Percentiles rank a stretch among this genome's conserved stretches.
phyloP scores from a whole-genome alignment of 2,329 filamentous ascomycete genomes.

The Macrophomina pseudophaseolina region DNA sequence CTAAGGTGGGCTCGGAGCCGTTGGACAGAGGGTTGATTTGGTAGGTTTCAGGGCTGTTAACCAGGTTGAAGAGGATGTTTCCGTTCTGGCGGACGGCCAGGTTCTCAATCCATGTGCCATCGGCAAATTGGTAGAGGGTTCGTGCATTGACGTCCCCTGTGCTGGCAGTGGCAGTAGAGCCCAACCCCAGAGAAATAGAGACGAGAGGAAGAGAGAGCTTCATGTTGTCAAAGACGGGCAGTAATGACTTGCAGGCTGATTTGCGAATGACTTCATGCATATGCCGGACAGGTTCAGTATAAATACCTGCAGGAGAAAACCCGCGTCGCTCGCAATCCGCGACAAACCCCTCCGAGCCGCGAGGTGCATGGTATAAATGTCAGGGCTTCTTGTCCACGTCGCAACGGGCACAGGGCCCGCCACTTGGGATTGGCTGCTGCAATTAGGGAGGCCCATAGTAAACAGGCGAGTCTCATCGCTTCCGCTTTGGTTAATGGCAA shows the following conservation, averaged over 20 bases:
- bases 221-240: background rate
- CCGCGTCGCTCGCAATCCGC: constrained; percentile 2
- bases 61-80: constrained; percentile 41
- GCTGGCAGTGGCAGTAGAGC: background rate
- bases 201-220: background rate
- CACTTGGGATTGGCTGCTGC: background rate
- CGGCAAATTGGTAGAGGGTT: constrained; percentile 35
- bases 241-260: background rate
- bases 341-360: background rate
- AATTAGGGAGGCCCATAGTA: background rate
- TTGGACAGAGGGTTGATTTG: constrained; percentile 39
- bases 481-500: background rate
- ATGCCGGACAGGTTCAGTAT: background rate
- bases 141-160: background rate
- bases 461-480: background rate
- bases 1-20: constrained; percentile 31
- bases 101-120: constrained; percentile 44
- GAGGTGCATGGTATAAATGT: background rate
- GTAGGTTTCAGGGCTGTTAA: constrained; percentile 41
- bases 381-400: background rate
- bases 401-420: background rate
- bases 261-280: background rate
- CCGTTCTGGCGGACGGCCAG: constrained; percentile 45
- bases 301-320: background rate
- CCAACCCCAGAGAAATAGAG: background rate